Evolutionary conservation across 1,139 yeast genomes (phyloP), one percentile per base, ranked within the genome.

Genomic region (Sugiyamaella xylanicola): DNA sequence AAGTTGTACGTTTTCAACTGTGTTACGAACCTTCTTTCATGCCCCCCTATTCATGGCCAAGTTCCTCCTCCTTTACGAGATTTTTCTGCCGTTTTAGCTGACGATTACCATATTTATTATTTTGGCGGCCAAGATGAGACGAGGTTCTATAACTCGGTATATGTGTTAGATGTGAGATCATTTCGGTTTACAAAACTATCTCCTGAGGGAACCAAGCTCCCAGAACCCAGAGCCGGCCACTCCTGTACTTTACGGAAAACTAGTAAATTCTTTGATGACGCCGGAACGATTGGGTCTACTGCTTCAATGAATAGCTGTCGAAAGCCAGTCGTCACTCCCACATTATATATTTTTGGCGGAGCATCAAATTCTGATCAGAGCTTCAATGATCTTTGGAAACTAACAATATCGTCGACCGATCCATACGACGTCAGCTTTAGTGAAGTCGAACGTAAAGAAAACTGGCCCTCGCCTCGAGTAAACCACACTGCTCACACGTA

Each of bases 301-400:
- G 16, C 52, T 16, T 25, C 52, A 13, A 48, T 35, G 9, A 40
- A n/a, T 13, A 48, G 48, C 27, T 7, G 2, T 7, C 29, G 21
- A 22, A 42, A 22, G 19, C 48, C 48, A 19, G 22, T 35, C 15
- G 27, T 42, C 7, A 19, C 15, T 9, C 46, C 42, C 1, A 53
- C 53, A 16, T 51, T 64, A 13, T 63, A 62, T 51, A 53, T 64
- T n/a, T 64, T 64, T 55, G 68, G 68, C 17, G 68, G 68, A 8
- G 46, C 59, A 20, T 39, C 54, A 9, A 53, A 44, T 5, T 55
- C 60, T 7, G 56, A 54, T n/a, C 41, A 47, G 32, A 47, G 50
- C 11, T 48, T 60, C 37, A 64, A 61, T 48, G 67, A 64, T 44
- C 53, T 63, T 9, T 64, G 68, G 68, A 62, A 56, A 47, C 48